A percentile compares a stretch with the other conserved stretches of the same genome.
phyloP scores from a whole-genome alignment of 257 asterid species.

The Forsythia viridissima region DNA sequence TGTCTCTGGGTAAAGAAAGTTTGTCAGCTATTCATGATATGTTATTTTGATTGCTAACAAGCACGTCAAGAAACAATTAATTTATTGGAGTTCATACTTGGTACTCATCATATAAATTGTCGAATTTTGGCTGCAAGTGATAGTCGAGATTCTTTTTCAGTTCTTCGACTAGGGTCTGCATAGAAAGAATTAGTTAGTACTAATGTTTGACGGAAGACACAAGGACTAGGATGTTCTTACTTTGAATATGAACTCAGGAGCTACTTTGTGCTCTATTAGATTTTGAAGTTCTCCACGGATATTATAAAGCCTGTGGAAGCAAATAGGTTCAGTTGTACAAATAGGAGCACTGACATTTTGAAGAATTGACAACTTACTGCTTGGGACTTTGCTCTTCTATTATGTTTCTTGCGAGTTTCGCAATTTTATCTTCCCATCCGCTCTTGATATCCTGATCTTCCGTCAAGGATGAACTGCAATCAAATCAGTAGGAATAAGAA shows the following conservation, averaged over 20 bases:
- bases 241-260: constrained; percentile 70
- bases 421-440: constrained; percentile 88
- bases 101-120: constrained; percentile 54
- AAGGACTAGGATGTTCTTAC: constrained; percentile 40
- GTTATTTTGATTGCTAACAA: neutral
- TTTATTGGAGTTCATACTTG: constrained; percentile 39
- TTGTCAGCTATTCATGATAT: constrained; percentile 14
- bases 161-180: constrained; percentile 66
- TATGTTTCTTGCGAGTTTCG: constrained; percentile 62
- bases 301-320: constrained; percentile 52
- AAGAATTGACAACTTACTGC: constrained; percentile 51
- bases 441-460: constrained; percentile 69
- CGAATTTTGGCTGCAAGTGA: constrained; percentile 50
- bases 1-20: constrained; percentile 41
- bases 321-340: constrained; percentile 1
- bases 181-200: constrained; percentile 17
- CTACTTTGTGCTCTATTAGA: constrained; percentile 76
- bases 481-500: constrained; percentile 27
- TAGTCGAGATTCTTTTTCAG: constrained; percentile 60
- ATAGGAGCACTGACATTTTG: neutral
- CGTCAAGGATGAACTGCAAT: constrained; percentile 43
- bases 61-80: neutral
- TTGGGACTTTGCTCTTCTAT: constrained; percentile 81
- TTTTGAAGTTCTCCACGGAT: constrained; percentile 82
- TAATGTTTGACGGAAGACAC: constrained; percentile 5